Evolutionary conservation across 441 rosid genomes (phyloP).

Genomic region (Gossypium schwendimanii): DNA sequence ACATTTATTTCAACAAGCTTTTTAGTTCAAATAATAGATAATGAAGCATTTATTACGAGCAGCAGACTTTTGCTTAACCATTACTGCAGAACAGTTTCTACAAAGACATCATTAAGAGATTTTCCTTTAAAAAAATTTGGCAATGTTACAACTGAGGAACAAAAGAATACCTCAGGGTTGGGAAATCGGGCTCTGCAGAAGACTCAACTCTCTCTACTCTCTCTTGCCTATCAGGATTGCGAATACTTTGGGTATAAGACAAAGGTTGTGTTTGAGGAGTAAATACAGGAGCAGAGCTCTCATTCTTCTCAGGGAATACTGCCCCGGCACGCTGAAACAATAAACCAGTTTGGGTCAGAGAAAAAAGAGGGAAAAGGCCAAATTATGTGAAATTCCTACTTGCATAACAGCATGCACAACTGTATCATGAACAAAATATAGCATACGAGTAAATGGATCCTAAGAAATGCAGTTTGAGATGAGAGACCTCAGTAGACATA

Average conservation of each 20-base stretch:
- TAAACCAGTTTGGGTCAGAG: constrained; percentile 13
- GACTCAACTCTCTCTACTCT: constrained; percentile 54
- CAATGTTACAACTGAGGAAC: neutral
- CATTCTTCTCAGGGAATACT: constrained; percentile 87
- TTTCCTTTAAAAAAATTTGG: neutral
- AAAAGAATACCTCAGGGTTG: constrained; percentile 65
- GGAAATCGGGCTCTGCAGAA: constrained; percentile 80
- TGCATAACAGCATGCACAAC: neutral
- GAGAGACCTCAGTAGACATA: constrained; percentile 29
- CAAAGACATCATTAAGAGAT: neutral
- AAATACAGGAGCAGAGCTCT: constrained; percentile 81
- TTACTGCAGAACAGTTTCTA: neutral
- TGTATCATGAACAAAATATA: neutral
- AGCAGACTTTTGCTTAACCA: neutral
- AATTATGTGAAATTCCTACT: constrained; percentile 2
- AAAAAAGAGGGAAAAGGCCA: neutral
- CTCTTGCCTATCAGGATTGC: constrained; percentile 48
- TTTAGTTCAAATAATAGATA: neutral
- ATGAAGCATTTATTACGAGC: neutral
- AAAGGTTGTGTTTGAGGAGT: constrained; percentile 92
- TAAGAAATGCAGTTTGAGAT: constrained; percentile 5
- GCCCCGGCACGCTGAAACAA: constrained; percentile 90
- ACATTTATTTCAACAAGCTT: neutral
- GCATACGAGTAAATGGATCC: constrained; percentile 3
- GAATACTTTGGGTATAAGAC: constrained; percentile 68